These are phyloP conservation scores for Saitoella complicata DNA, from an alignment of 805 yeast genomes.

Conservation along the genomic window DNA sequence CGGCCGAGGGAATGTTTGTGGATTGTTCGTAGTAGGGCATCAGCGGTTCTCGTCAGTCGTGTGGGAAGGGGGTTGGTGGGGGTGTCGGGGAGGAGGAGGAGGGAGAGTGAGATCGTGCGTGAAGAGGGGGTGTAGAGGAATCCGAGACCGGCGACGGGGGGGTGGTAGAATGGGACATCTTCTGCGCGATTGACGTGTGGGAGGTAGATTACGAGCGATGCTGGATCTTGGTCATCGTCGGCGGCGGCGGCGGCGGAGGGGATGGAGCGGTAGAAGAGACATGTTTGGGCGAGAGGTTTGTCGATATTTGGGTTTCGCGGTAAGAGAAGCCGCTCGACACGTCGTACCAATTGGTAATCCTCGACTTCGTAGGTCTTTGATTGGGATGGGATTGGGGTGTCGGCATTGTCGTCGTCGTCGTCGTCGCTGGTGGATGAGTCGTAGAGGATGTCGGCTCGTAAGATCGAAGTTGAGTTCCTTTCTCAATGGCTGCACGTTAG, in stretches of 20 bases:
- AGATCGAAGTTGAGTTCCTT: slow-evolving; percentile 65
- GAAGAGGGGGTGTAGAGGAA: slow-evolving; percentile 24
- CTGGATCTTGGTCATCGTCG: slow-evolving; percentile 20
- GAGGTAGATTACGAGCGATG: slow-evolving; percentile 42
- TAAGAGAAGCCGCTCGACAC: slow-evolving; percentile 66
- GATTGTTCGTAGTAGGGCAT: slow-evolving; percentile 62
- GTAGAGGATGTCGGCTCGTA: slow-evolving; percentile 60
- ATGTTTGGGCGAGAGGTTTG: slow-evolving; percentile 68
- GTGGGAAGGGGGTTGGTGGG: slow-evolving; percentile 19
- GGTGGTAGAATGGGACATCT: slow-evolving; percentile 77
- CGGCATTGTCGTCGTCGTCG: slow-evolving; percentile 3
- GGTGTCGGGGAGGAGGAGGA: not conserved
- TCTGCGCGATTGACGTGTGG: slow-evolving; percentile 52
- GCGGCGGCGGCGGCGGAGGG: slow-evolving; percentile 4
- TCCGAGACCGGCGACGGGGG: slow-evolving; percentile 67
- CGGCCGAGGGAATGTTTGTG: slow-evolving; percentile 72
- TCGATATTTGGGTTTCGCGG: slow-evolving; percentile 87
- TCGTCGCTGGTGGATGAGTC: slow-evolving; percentile 11
- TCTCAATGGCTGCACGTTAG: too few relatives aligned
- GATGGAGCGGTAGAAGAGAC: slow-evolving; percentile 30
- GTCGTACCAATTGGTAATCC: slow-evolving; percentile 12
- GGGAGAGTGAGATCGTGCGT: not conserved
- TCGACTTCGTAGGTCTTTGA: not conserved
- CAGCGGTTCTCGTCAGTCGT: slow-evolving; percentile 67
- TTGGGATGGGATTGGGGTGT: not conserved